Conservation (phyloP, 805 yeast species). For the Kluyveromyces wickerhamii region DNA sequence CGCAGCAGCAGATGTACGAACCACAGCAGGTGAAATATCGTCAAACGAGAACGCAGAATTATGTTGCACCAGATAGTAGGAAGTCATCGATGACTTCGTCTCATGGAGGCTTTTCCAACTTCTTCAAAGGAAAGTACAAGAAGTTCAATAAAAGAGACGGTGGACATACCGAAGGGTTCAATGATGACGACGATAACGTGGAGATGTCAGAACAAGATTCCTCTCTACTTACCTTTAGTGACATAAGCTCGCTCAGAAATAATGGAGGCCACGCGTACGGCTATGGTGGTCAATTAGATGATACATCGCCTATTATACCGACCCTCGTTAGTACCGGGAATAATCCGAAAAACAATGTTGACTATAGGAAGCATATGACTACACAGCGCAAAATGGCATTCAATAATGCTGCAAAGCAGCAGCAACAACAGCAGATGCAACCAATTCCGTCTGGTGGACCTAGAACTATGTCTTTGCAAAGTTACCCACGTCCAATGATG, state of each 20-base stretch:
- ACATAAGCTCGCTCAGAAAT: slow-evolving; percentile 54
- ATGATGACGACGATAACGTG: slow-evolving; percentile 34
- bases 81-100: slow-evolving; percentile 5
- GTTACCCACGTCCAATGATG: slow-evolving; percentile 6
- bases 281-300: slow-evolving; percentile 34
- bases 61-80: slow-evolving; percentile 1
- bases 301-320: slow-evolving; percentile 71
- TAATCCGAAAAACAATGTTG: slow-evolving; percentile 39
- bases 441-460: slow-evolving; percentile 24
- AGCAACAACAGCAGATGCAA: slow-evolving; percentile 17
- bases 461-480: slow-evolving; percentile 39
- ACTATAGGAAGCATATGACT: slow-evolving; percentile 63
- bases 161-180: slow-evolving; percentile 13
- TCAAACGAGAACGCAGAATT: neutral
- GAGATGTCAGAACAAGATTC: slow-evolving; percentile 28
- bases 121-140: slow-evolving; percentile 5
- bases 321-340: slow-evolving; percentile 39
- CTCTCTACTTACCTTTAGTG: slow-evolving; percentile 49
- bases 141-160: neutral
- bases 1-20: neutral
- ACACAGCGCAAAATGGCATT: slow-evolving; percentile 54
- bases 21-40: too few species aligned
- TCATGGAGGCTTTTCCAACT: slow-evolving; percentile 1
- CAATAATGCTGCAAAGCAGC: slow-evolving; percentile 36
- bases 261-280: slow-evolving; percentile 55